Evolutionary conservation across 2,329 filamentous ascomycete genomes (phyloP), one percentile per base, ranked within the genome.

Genomic region (Neofusicoccum sp.): DNA sequence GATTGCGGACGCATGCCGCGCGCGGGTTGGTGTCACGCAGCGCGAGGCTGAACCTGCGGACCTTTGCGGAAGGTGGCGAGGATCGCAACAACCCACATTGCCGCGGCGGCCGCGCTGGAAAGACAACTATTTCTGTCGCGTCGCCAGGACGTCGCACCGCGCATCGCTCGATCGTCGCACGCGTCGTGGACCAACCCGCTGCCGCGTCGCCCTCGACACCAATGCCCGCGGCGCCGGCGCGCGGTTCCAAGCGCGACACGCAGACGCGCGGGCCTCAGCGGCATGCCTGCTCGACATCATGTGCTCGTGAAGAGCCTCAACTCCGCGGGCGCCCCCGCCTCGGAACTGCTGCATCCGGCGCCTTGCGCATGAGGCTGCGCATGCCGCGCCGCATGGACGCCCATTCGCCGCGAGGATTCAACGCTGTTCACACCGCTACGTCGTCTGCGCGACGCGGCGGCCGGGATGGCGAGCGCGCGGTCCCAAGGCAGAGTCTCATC

Each of bases 161-260:
- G 14, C 31, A 47, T 61, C 61, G 44, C 33, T 45, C 57, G 24
- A 44, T 58, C 26, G 48, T 54, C 34, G 31, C 28, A 33, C 47
- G 11, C 24, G 49, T 33, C 41, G 16, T n/a, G 40, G 43, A 41
- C 24, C 54, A 26, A 26, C 44, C 28, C 44, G 34, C 28, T 12
- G 20, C 85, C 70, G 69, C 68, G 33, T 82, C 84, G 0, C 91
- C 84, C 67, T 40, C 76, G 34, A 88, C 0, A 95, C 96, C 76
- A 90, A 90, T 70, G 91, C 91, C 40, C 84, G 90, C 64, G 92
- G 95, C 73, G 89, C 90, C 0, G 82, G 91, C 67, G 90, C 96
- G 63, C 80, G 76, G 51, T 93, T 93, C 75, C 80, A 82, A 67
- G 83, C 82, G 64, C 78, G 88, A 31, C 75, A 87, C 11, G 72